These are phyloP conservation scores for Erodium trifolium DNA, from an alignment of 441 rosid genomes.

Conservation along the genomic window DNA sequence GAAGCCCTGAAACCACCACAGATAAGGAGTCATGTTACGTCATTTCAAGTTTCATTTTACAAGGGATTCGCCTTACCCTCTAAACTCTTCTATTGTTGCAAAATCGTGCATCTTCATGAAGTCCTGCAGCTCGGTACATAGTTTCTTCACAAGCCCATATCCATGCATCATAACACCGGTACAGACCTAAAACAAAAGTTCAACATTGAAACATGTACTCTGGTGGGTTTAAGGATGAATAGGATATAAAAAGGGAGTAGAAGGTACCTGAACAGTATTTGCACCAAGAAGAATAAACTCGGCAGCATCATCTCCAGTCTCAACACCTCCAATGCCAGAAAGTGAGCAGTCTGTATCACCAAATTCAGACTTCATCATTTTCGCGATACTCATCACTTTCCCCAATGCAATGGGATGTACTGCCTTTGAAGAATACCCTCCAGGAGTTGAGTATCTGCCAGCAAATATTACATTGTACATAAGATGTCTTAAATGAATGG, in stretches of 20 bases:
- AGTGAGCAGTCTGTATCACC: conserved; percentile 47
- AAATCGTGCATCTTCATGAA: conserved; percentile 85
- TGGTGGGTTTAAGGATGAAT: not conserved
- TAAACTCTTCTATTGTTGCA: conserved; percentile 71
- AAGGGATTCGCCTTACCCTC: conserved; percentile 48
- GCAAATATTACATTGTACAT: conserved; percentile 17
- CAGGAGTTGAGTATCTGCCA: conserved; percentile 90
- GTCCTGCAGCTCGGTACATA: conserved; percentile 65
- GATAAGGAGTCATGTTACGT: not conserved
- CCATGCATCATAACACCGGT: conserved; percentile 99
- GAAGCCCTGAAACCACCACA: conserved; percentile 42
- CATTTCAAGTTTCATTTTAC: not conserved
- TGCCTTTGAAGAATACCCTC: conserved; percentile 86
- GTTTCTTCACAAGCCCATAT: conserved; percentile 74
- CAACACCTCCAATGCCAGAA: conserved; percentile 94
- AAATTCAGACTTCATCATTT: conserved; percentile 80
- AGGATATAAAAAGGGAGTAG: not conserved
- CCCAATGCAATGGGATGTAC: conserved; percentile 92
- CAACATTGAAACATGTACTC: not conserved
- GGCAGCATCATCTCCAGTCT: conserved; percentile 85
- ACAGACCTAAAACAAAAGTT: conserved; percentile 50
- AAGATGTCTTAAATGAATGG: conserved; percentile 9
- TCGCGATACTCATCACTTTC: conserved; percentile 80
- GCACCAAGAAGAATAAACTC: conserved; percentile 91
- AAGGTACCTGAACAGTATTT: conserved; percentile 73